These are phyloP conservation scores for Penicillium antarcticum DNA, from an alignment of 495 filamentous ascomycete species.

Conservation along the genomic window DNA sequence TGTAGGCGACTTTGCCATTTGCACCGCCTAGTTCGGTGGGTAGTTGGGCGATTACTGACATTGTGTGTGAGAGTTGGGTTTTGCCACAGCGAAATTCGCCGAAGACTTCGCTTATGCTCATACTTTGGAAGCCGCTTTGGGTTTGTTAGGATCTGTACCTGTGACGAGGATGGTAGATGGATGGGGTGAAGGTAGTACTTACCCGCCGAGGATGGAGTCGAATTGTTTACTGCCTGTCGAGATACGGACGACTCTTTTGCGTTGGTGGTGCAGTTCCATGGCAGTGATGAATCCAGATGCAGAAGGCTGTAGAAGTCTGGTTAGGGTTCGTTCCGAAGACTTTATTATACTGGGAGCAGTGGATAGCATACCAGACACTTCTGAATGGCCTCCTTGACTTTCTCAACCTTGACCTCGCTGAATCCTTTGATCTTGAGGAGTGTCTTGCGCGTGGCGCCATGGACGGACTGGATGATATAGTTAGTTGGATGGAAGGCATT, in stretches of 20 bases:
- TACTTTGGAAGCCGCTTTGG: constrained; percentile 69
- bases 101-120: constrained; percentile 74
- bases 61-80: constrained; percentile 66
- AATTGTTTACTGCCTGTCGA: constrained; percentile 76
- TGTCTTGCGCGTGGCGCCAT: constrained; percentile 60
- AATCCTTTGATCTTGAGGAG: constrained; percentile 77
- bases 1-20: constrained; percentile 76
- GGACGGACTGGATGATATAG: constrained; percentile 51
- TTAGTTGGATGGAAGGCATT: constrained; percentile 1
- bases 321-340: not conserved
- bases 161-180: not conserved
- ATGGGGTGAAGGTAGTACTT: constrained; percentile 7
- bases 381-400: constrained; percentile 72
- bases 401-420: constrained; percentile 78
- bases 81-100: constrained; percentile 78
- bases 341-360: too few relatives aligned
- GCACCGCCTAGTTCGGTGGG: constrained; percentile 65
- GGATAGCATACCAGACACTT: constrained; percentile 58
- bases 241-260: constrained; percentile 66
- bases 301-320: constrained; percentile 46
- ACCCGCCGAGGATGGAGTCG: constrained; percentile 69
- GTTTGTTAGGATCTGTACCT: not conserved
- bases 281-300: constrained; percentile 73
- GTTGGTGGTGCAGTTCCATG: constrained; percentile 64
- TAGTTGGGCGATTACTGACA: constrained; percentile 63